Base-by-base conservation (phyloP, 2,329 filamentous ascomycete species). In the Polytolypa hystricis region DNA sequence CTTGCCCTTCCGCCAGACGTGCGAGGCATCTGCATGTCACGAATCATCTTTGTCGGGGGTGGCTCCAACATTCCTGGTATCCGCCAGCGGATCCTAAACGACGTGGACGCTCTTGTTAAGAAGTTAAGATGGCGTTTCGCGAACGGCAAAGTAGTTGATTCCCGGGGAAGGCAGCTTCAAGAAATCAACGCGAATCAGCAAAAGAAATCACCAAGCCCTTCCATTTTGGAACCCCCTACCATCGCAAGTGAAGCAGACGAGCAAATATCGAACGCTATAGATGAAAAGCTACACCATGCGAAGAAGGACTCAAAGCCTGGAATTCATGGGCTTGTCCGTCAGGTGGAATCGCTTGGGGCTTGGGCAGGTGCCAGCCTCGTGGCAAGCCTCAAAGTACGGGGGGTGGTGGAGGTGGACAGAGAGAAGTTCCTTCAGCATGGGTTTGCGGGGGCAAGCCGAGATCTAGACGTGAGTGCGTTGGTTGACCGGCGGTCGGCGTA, bases 11-110 rank as follows among this genome's bases (percentile, higher is more conserved):
- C 86, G 0, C 64, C 89, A 3, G 91, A 98, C 57, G 77, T 87
- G 3, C 77, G 91, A 16, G 79, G 82, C 1, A 62, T 80, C 4
- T 95, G 89, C 57, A 91, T 95, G 77, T 79, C 86, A 1, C 81
- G 89, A 26, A 82, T 96, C 30, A 67, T 94, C 11, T 82, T 98
- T 51, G 81, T 80, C 0, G 91, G 91, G 20, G 85, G 85, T 2
- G 81, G 81, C 32, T 77, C 85, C 4, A 73, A 73, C 17, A 77
- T 95, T 6, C 72, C 87, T 1, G 91, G 91, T 1, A 63, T 98
- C 17, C 85, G 84, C 46, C 69, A 71, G 16, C 76, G 89, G 17
- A 70, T 94, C 25, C 61, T 94, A 20, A 73, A 81, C 39, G 87
- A 96, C 49, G 61, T 96, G 1, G 70, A 72, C 3, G 60, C 64